Percentiles rank a stretch among this genome's conserved stretches.
phyloP scores from a whole-genome alignment of 2,329 filamentous ascomycete genomes.

The Colletotrichum salicis region DNA sequence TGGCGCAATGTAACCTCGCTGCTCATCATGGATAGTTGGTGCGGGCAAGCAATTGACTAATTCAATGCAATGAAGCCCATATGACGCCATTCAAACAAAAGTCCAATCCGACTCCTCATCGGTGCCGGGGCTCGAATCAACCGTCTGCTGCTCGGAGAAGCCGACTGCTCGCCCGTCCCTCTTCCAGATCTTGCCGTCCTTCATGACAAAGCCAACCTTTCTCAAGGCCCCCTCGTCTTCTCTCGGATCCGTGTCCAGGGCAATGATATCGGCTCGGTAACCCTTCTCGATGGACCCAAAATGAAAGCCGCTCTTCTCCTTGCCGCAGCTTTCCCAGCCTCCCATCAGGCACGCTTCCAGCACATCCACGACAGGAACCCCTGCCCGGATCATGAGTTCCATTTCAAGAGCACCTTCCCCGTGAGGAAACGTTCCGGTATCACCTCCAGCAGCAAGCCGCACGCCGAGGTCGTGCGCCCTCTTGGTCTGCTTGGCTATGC shows the following conservation, averaged over 20 bases:
- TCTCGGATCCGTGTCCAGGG: constrained; percentile 56
- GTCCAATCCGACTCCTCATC: constrained; percentile 33
- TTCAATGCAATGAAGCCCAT: neutral
- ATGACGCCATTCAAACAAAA: constrained; percentile 30
- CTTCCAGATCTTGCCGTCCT: constrained; percentile 64
- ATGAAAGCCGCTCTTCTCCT: constrained; percentile 58
- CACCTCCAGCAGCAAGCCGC: constrained; percentile 62
- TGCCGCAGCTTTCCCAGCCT: constrained; percentile 67
- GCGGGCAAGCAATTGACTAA: neutral
- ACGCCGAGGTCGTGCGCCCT: constrained; percentile 58
- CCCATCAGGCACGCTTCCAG: constrained; percentile 60
- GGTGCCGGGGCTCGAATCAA: neutral
- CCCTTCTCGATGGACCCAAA: constrained; percentile 65
- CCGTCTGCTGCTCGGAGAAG: constrained; percentile 9
- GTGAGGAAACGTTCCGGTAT: constrained; percentile 64
- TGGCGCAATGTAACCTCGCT: neutral
- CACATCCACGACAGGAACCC: constrained; percentile 60
- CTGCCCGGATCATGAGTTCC: constrained; percentile 63
- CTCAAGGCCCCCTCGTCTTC: constrained; percentile 54
- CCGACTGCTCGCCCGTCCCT: constrained; percentile 39
- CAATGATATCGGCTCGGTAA: constrained; percentile 62
- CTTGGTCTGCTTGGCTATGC: constrained; percentile 51
- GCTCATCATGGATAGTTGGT: neutral
- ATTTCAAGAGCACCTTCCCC: constrained; percentile 64
- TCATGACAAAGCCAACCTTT: constrained; percentile 66